Evolutionary conservation across 805 yeast species (phyloP).

Genomic region (Suhomyces kilbournensis): DNA sequence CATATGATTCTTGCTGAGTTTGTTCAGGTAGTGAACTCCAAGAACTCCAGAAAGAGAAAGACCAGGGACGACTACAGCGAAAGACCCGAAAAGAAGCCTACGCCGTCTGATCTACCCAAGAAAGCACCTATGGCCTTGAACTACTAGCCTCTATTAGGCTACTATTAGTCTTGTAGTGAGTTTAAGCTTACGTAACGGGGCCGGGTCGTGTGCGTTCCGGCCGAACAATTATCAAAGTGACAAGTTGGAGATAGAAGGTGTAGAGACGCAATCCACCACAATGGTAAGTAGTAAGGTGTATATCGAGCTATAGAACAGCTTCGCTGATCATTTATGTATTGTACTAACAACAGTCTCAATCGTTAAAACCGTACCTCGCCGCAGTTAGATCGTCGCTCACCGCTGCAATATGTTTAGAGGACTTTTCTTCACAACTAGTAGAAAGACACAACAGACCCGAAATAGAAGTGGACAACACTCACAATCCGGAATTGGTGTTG

Average conservation of each 20-base stretch:
- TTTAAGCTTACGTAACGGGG: not conserved
- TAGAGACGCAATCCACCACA: not conserved
- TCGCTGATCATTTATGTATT: not conserved
- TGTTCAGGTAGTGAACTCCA: not conserved
- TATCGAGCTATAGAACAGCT: not conserved
- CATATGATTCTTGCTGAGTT: not conserved
- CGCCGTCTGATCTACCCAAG: slow-evolving; percentile 1
- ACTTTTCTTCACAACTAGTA: slow-evolving; percentile 90
- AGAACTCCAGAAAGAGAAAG: slow-evolving; percentile 6
- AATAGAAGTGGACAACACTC: slow-evolving; percentile 73
- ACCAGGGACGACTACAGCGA: slow-evolving; percentile 3
- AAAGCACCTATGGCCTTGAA: slow-evolving; percentile 4
- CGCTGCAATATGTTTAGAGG: slow-evolving; percentile 88
- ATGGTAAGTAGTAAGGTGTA: not conserved
- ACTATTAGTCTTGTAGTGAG: too few relatives aligned
- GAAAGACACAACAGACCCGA: slow-evolving; percentile 98
- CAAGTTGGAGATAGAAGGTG: not conserved
- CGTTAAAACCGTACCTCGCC: slow-evolving; percentile 88
- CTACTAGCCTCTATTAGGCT: slow-evolving; percentile 2
- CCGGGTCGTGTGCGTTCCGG: not conserved
- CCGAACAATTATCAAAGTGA: not conserved
- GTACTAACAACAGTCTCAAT: slow-evolving; percentile 71
- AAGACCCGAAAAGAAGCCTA: not conserved
- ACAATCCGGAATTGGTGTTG: slow-evolving; percentile 75
- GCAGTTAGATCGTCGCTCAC: slow-evolving; percentile 92